These are phyloP conservation scores for Ogataea polymorpha DNA, from an alignment of 805 yeast genomes.

Conservation along the genomic window DNA sequence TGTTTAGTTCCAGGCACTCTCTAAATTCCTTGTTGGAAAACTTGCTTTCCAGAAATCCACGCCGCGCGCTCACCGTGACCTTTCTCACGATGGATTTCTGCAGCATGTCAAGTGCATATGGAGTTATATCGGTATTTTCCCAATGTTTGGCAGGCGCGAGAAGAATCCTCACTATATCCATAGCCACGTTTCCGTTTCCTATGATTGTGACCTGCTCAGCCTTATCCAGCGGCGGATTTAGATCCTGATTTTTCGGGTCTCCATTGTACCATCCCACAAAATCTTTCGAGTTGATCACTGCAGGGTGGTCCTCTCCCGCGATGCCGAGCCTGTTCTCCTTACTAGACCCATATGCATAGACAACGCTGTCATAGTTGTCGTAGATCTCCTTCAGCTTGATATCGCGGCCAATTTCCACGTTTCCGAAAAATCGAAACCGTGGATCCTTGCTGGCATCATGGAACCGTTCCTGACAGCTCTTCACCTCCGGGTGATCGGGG, in stretches of 20 bases:
- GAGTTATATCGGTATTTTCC: constrained; percentile 68
- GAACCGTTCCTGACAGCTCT: constrained; percentile 76
- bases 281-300: constrained; percentile 75
- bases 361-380: constrained; percentile 64
- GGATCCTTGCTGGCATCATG: constrained; percentile 40
- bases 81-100: constrained; percentile 50
- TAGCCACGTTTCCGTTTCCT: constrained; percentile 97
- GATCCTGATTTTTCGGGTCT: constrained; percentile 56
- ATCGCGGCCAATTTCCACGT: constrained; percentile 64
- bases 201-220: constrained; percentile 70
- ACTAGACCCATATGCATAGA: constrained; percentile 81
- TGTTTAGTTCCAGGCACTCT: constrained; percentile 65
- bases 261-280: constrained; percentile 98
- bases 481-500: constrained; percentile 98
- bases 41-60: constrained; percentile 83
- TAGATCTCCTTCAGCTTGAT: constrained; percentile 48
- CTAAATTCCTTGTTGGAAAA: constrained; percentile 91
- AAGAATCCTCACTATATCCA: constrained; percentile 82
- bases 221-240: constrained; percentile 56
- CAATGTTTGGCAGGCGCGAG: constrained; percentile 57
- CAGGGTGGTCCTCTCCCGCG: constrained; percentile 58
- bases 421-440: constrained; percentile 63
- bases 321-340: constrained; percentile 51
- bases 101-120: constrained; percentile 55
- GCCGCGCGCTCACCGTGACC: constrained; percentile 76